Conservation (phyloP, 148 eudicot genomes). For the Simmondsia chinensis region DNA sequence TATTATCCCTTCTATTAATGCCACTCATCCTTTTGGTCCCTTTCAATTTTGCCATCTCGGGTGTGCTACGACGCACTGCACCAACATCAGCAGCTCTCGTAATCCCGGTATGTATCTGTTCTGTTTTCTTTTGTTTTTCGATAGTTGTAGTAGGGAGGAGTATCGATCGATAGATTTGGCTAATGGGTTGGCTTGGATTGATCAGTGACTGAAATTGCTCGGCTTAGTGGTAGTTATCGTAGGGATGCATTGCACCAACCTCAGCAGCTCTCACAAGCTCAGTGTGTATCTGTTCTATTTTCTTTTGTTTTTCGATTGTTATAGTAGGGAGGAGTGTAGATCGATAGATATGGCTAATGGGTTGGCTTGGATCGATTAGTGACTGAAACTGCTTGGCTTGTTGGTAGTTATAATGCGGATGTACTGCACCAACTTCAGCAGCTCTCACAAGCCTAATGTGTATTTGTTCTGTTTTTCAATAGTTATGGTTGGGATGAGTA, state of each 20-base stretch:
- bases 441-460: no score
- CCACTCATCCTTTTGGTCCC: background rate
- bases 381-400: no score
- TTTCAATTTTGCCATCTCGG: conserved; percentile 37
- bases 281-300: no score
- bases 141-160: background rate
- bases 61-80: conserved; percentile 35
- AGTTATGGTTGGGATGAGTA: no score
- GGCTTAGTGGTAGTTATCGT: background rate
- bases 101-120: conserved; percentile 19
- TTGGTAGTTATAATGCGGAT: no score
- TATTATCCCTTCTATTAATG: conserved; percentile 21
- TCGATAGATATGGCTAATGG: no score
- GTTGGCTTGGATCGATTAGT: no score
- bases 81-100: conserved; percentile 22
- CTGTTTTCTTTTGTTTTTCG: background rate
- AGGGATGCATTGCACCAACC: background rate
- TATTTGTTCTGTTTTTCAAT: no score
- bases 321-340: no score
- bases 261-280: no score
- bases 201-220: background rate
- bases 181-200: background rate
- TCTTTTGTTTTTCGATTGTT: no score
- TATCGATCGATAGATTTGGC: background rate
- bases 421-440: no score